Percentiles rank a stretch among this genome's conserved stretches.
Evolutionary conservation across 345 rosid genomes (phyloP).

Genomic region (Acer campestre): DNA sequence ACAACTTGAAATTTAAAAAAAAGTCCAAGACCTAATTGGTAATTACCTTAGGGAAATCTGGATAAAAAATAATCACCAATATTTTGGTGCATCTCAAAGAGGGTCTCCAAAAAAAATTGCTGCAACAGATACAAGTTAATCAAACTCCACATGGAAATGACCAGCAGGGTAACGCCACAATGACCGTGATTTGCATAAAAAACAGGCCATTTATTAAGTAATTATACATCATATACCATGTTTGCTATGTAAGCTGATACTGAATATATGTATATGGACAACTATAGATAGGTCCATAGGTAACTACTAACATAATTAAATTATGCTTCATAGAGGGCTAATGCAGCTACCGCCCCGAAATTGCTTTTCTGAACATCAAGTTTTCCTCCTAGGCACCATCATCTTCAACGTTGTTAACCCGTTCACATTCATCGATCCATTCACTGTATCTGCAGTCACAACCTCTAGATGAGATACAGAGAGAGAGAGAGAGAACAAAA

Average conservation of each 20-base stretch:
- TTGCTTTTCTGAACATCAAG: background rate
- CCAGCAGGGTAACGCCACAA: background rate
- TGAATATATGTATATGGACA: background rate
- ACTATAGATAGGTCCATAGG: background rate
- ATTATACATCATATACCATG: background rate
- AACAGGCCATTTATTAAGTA: background rate
- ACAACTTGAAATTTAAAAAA: no score
- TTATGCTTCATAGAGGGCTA: background rate
- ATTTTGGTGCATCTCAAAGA: background rate
- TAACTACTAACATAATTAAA: background rate
- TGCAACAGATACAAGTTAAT: no score
- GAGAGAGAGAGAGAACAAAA: background rate
- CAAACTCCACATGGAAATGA: background rate
- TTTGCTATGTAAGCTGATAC: background rate
- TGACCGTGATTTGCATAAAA: background rate
- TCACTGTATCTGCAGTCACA: slow-evolving; percentile 74
- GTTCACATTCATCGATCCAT: slow-evolving; percentile 97
- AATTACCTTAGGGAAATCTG: no score
- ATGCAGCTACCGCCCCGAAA: background rate
- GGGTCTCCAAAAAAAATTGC: no score
- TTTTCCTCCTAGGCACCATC: slow-evolving; percentile 48
- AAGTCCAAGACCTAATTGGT: no score
- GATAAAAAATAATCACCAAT: no score
- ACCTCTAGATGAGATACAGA: background rate
- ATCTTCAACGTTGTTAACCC: slow-evolving; percentile 68